These are phyloP conservation scores for Coprinopsis cinerea DNA, from an alignment of 768 basidiomycete genomes.

Conservation along the genomic window DNA sequence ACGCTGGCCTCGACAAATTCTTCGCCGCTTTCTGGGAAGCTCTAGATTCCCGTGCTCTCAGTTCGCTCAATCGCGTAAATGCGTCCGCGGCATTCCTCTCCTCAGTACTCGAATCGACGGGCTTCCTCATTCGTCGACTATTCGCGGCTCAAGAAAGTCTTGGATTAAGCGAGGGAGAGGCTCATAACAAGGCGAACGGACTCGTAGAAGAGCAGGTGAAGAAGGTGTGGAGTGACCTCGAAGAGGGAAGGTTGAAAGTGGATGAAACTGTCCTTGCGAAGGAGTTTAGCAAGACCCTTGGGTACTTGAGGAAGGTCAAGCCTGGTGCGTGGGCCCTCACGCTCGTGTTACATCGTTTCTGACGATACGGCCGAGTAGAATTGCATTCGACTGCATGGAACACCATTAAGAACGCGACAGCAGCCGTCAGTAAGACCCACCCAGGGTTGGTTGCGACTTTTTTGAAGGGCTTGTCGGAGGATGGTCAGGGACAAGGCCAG, in stretches of 20 bases:
- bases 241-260: slow-evolving; percentile 38
- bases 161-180: too few species aligned
- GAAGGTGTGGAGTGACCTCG: slow-evolving; percentile 45
- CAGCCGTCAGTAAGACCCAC: slow-evolving; percentile 15
- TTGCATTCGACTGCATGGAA: slow-evolving; percentile 49
- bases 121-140: slow-evolving; percentile 30
- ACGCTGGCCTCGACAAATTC: slow-evolving; percentile 39
- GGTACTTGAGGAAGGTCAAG: slow-evolving; percentile 27
- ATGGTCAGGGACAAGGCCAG: too few species aligned
- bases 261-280: slow-evolving; percentile 38
- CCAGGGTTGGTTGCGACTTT: slow-evolving; percentile 37
- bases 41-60: slow-evolving; percentile 59
- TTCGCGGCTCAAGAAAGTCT: too few species aligned
- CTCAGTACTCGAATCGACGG: slow-evolving; percentile 63
- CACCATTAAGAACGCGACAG: slow-evolving; percentile 28
- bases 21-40: slow-evolving; percentile 84
- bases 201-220: slow-evolving; percentile 42
- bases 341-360: neutral
- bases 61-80: slow-evolving; percentile 45
- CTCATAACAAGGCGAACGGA: slow-evolving; percentile 7
- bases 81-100: slow-evolving; percentile 62
- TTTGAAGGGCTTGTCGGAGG: slow-evolving; percentile 39
- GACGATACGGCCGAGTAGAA: slow-evolving; percentile 19
- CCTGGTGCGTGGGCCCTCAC: slow-evolving; percentile 13
- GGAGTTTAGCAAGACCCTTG: slow-evolving; percentile 36